Percentiles rank a stretch among this genome's conserved stretches.
These are phyloP conservation scores for Ascochyta clinopodiicola DNA, from an alignment of 2,329 filamentous ascomycete genomes.

Conservation along the genomic window DNA sequence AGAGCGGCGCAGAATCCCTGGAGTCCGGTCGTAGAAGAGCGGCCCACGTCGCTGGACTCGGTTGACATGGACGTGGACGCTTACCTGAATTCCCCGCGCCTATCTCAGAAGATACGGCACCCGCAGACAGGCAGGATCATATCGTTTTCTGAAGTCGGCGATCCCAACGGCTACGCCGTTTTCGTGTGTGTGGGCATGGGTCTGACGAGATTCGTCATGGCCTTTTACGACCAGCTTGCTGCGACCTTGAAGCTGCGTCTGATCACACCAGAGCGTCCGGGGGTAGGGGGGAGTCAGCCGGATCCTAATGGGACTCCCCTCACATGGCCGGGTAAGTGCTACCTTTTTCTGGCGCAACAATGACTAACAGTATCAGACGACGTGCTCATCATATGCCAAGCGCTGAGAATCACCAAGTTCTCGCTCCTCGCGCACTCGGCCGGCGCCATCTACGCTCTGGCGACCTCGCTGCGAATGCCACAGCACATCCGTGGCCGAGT, in stretches of 20 bases:
- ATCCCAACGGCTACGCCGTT: conserved; percentile 87
- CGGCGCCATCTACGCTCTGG: conserved; percentile 95
- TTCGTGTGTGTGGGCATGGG: conserved; percentile 99
- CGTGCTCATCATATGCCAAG: conserved; percentile 90
- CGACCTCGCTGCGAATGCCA: conserved; percentile 92
- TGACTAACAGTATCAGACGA: conserved; percentile 63
- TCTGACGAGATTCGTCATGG: conserved; percentile 90
- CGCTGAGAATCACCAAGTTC: conserved; percentile 92
- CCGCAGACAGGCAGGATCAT: conserved; percentile 86
- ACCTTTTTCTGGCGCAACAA: conserved; percentile 47
- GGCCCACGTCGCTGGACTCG: conserved; percentile 81
- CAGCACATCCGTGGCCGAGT: conserved; percentile 94
- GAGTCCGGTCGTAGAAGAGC: conserved; percentile 66
- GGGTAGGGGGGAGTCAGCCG: conserved; percentile 88
- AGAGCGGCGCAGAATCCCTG: conserved; percentile 1
- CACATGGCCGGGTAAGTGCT: conserved; percentile 82
- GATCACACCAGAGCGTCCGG: conserved; percentile 92
- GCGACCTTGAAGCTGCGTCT: conserved; percentile 85
- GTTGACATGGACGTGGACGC: conserved; percentile 86
- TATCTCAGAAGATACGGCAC: conserved; percentile 88
- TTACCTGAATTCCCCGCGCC: conserved; percentile 80
- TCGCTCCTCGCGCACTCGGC: conserved; percentile 96
- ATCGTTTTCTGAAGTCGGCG: conserved; percentile 95
- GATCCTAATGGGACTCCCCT: conserved; percentile 87
- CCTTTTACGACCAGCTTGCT: conserved; percentile 96